A percentile compares a stretch with the other conserved stretches of the same genome.
Conservation (phyloP, 2,329 filamentous ascomycete species). For the Alternaria sp. region DNA sequence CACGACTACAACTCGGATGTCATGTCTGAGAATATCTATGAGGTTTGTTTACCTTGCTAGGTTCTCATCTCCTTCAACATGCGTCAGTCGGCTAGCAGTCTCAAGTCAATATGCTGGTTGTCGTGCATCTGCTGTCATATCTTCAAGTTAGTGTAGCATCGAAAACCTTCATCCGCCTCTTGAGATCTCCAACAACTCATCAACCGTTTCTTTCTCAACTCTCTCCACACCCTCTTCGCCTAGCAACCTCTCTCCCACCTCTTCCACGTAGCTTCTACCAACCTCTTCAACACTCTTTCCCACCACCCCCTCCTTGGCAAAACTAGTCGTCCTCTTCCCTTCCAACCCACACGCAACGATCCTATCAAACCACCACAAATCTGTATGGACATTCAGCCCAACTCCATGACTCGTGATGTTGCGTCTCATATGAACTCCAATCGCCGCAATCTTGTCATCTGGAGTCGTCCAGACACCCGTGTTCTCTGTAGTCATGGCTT, state of each 20-base stretch:
- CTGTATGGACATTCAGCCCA: constrained; percentile 77
- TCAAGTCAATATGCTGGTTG: background rate
- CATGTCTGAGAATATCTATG: background rate
- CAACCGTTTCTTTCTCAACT: constrained; percentile 25
- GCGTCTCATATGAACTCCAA: constrained; percentile 89
- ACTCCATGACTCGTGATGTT: constrained; percentile 87
- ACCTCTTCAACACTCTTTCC: constrained; percentile 51
- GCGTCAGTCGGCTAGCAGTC: background rate
- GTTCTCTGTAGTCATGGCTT: constrained; percentile 72
- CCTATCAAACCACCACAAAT: constrained; percentile 70
- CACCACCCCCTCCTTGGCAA: constrained; percentile 64
- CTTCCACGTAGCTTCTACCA: constrained; percentile 52
- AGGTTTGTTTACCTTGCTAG: background rate
- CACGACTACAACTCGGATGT: background rate
- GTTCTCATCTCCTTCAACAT: background rate
- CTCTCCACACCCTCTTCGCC: constrained; percentile 33
- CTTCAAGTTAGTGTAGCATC: background rate
- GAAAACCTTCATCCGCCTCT: background rate
- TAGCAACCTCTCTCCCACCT: constrained; percentile 44
- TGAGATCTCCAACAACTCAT: constrained; percentile 1
- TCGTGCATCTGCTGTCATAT: background rate
- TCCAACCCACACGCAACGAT: constrained; percentile 92
- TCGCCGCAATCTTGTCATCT: constrained; percentile 79
- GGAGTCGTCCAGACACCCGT: constrained; percentile 79
- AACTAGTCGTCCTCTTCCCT: constrained; percentile 80